Evolutionary conservation across 2,329 filamentous ascomycete genomes (phyloP).

Genomic region (Xylariaceae sp.): DNA sequence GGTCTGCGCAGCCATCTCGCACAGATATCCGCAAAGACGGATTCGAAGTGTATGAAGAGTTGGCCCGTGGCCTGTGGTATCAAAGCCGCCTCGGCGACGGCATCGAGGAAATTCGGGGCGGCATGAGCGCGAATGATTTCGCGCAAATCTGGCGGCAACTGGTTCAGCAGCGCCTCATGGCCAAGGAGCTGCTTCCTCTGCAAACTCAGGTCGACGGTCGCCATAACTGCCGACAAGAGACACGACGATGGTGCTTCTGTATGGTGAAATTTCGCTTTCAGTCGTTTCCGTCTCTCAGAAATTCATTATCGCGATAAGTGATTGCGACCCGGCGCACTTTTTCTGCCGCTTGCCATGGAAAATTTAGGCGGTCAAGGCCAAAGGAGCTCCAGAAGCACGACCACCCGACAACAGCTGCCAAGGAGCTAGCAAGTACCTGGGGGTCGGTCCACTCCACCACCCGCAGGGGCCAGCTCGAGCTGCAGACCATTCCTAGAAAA

Average conservation of each 20-base stretch:
- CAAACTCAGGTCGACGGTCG: slow-evolving; percentile 45
- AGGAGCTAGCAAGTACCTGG: too few relatives aligned
- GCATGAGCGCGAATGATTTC: slow-evolving; percentile 57
- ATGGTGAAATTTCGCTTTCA: slow-evolving; percentile 8
- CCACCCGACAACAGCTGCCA: too few relatives aligned
- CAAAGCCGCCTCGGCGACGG: slow-evolving; percentile 62
- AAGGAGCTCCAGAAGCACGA: not conserved
- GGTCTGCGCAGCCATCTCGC: slow-evolving; percentile 63
- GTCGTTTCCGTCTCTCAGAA: slow-evolving; percentile 5
- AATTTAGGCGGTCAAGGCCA: slow-evolving; percentile 23
- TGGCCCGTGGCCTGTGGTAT: slow-evolving; percentile 61
- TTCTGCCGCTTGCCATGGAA: slow-evolving; percentile 17
- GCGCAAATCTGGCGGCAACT: slow-evolving; percentile 64
- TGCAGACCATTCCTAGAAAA: slow-evolving; percentile 18
- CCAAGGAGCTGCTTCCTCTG: slow-evolving; percentile 49
- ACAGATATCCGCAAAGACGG: slow-evolving; percentile 72
- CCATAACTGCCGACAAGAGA: slow-evolving; percentile 35
- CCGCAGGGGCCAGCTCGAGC: slow-evolving; percentile 9
- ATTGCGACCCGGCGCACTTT: slow-evolving; percentile 14
- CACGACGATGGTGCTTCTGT: slow-evolving; percentile 12
- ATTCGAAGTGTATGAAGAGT: slow-evolving; percentile 67
- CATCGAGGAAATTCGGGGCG: slow-evolving; percentile 61
- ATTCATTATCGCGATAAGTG: slow-evolving; percentile 13
- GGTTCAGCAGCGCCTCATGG: slow-evolving; percentile 44
- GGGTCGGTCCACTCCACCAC: slow-evolving; percentile 3